Evolutionary conservation across 495 filamentous ascomycete genomes (phyloP).

Genomic region (Cenococcum geophilum): DNA sequence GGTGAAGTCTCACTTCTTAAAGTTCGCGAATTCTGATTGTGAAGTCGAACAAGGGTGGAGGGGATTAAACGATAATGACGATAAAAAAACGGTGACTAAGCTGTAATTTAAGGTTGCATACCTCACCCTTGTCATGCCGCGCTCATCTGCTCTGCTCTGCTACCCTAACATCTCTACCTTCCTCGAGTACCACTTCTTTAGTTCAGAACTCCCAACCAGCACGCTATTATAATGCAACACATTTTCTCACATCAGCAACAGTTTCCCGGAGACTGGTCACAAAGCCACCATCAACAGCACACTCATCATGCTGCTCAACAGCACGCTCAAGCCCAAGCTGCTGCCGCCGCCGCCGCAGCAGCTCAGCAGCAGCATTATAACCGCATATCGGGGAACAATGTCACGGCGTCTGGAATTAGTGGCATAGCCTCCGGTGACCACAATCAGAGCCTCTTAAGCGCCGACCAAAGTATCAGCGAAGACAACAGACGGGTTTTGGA

Average conservation of each 20-base stretch:
- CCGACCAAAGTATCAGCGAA: conserved; percentile 63
- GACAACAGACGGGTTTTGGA: conserved; percentile 87
- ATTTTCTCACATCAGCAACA: conserved; percentile 76
- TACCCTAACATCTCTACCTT: too few relatives aligned
- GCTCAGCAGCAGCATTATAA: conserved; percentile 74
- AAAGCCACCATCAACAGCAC: conserved; percentile 51
- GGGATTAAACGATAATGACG: too few relatives aligned
- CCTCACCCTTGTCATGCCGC: too few relatives aligned
- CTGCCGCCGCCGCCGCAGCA: conserved; percentile 57
- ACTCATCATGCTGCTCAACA: conserved; percentile 56
- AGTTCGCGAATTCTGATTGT: too few relatives aligned
- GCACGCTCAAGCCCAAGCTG: conserved; percentile 49
- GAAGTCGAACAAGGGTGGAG: too few relatives aligned
- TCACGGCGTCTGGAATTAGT: conserved; percentile 32
- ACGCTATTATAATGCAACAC: conserved; percentile 37
- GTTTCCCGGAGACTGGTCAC: conserved; percentile 61
- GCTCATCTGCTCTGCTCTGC: too few relatives aligned
- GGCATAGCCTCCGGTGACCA: conserved; percentile 8
- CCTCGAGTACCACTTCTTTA: too few relatives aligned
- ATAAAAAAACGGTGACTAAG: too few relatives aligned
- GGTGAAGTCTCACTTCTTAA: too few relatives aligned
- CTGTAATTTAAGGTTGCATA: too few relatives aligned
- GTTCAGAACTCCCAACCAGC: too few relatives aligned
- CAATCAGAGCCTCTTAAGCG: not conserved
- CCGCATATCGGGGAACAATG: conserved; percentile 62